Evolutionary conservation across 202 grass and related monocot species (phyloP).

Genomic region (Dendrocalamus latiflorus): DNA sequence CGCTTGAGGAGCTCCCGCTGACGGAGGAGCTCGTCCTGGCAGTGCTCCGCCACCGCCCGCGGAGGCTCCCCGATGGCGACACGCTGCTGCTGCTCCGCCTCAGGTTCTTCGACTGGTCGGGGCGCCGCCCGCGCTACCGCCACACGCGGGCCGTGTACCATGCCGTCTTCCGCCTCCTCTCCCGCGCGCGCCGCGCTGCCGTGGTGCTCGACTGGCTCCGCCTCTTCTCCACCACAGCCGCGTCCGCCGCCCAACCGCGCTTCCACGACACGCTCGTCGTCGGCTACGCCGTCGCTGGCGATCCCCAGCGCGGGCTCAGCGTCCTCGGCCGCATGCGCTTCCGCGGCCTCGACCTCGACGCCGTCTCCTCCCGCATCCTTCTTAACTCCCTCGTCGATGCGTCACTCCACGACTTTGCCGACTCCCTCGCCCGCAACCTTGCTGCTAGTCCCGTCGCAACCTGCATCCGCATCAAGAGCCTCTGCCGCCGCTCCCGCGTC

Average conservation of each 20-base stretch:
- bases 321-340: slow-evolving; percentile 72
- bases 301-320: slow-evolving; percentile 70
- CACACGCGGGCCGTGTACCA: slow-evolving; percentile 69
- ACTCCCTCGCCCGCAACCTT: slow-evolving; percentile 52
- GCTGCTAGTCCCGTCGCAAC: slow-evolving; percentile 21
- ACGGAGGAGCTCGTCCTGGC: slow-evolving; percentile 50
- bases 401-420: slow-evolving; percentile 65
- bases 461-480: slow-evolving; percentile 70
- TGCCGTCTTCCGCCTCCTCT: slow-evolving; percentile 56
- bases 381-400: slow-evolving; percentile 87
- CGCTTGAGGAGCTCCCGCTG: slow-evolving; percentile 51
- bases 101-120: slow-evolving; percentile 87
- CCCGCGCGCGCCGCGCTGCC: slow-evolving; percentile 34
- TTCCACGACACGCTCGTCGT: slow-evolving; percentile 82
- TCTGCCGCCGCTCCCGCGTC: slow-evolving; percentile 47
- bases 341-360: slow-evolving; percentile 55
- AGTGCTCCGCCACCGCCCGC: slow-evolving; percentile 56
- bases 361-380: slow-evolving; percentile 61
- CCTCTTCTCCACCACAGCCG: slow-evolving; percentile 50
- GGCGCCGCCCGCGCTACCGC: slow-evolving; percentile 44
- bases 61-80: slow-evolving; percentile 1
- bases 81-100: slow-evolving; percentile 66
- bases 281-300: slow-evolving; percentile 74
- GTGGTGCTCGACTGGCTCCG: slow-evolving; percentile 80
- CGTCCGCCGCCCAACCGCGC: slow-evolving; percentile 22